These are phyloP conservation scores for Talaromyces sp. DNA, from an alignment of 2,329 filamentous ascomycete species.

Conservation along the genomic window DNA sequence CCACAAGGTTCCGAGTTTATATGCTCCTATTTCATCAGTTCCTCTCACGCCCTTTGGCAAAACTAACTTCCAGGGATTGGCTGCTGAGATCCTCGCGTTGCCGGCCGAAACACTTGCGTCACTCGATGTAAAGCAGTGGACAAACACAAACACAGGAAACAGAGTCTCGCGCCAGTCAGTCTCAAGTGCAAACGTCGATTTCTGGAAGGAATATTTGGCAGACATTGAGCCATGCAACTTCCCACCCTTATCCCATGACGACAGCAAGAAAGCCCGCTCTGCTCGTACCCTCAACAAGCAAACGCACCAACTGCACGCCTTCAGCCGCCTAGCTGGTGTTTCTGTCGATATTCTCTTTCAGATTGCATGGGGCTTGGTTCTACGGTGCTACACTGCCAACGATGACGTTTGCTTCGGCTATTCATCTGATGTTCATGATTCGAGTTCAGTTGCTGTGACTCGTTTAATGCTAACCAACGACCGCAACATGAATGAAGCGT, in stretches of 20 bases:
- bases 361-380: slow-evolving; percentile 49
- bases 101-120: slow-evolving; percentile 7
- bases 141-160: slow-evolving; percentile 15
- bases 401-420: slow-evolving; percentile 53
- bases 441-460: slow-evolving; percentile 18
- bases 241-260: slow-evolving; percentile 32
- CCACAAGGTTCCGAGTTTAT: slow-evolving; percentile 40
- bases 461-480: slow-evolving; percentile 31
- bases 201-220: slow-evolving; percentile 51
- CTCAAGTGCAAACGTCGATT: slow-evolving; percentile 39
- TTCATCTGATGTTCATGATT: slow-evolving; percentile 40
- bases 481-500: slow-evolving; percentile 20
- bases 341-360: slow-evolving; percentile 36
- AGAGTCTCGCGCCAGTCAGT: slow-evolving; percentile 10
- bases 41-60: slow-evolving; percentile 38
- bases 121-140: slow-evolving; percentile 25
- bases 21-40: slow-evolving; percentile 34
- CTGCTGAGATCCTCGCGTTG: slow-evolving; percentile 14
- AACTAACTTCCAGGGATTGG: slow-evolving; percentile 31
- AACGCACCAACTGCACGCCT: slow-evolving; percentile 24
- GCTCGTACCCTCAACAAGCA: slow-evolving; percentile 24
- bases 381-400: slow-evolving; percentile 47
- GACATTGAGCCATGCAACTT: slow-evolving; percentile 53
- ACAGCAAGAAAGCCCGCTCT: slow-evolving; percentile 6
- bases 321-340: slow-evolving; percentile 25